These are phyloP conservation scores for Aurifilum marmelostoma DNA, from an alignment of 2,329 filamentous ascomycete species.

Conservation along the genomic window DNA sequence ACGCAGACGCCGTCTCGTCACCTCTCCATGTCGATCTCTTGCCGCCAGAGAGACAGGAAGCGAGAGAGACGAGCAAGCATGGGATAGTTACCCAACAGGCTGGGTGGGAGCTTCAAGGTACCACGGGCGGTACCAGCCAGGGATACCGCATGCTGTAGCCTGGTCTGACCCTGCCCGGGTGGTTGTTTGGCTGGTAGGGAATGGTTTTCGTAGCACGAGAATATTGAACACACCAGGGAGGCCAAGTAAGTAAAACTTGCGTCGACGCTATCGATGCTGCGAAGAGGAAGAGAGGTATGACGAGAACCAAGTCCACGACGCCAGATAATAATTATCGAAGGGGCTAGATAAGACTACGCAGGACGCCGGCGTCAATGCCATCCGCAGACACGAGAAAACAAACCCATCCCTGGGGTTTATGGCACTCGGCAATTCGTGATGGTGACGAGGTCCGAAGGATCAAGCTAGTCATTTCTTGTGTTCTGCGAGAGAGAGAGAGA, in stretches of 20 bases:
- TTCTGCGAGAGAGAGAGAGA: background rate
- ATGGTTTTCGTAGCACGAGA: background rate
- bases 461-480: slow-evolving; percentile 1
- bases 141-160: background rate
- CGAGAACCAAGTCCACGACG: background rate
- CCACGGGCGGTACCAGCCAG: background rate
- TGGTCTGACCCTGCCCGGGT: background rate
- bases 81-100: background rate
- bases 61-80: no score
- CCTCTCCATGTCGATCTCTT: background rate
- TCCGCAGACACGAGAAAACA: background rate
- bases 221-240: background rate
- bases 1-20: slow-evolving; percentile 5
- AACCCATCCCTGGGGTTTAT: no score
- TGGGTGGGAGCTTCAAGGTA: background rate
- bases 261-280: no score
- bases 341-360: background rate
- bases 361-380: background rate
- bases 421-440: background rate
- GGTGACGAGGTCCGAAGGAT: background rate
- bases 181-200: background rate
- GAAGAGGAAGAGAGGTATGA: background rate
- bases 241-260: no score
- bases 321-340: background rate
- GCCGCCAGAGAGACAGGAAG: background rate